These are phyloP conservation scores for Penicillium sumatraense DNA, from an alignment of 2,329 filamentous ascomycete genomes.

Conservation along the genomic window DNA sequence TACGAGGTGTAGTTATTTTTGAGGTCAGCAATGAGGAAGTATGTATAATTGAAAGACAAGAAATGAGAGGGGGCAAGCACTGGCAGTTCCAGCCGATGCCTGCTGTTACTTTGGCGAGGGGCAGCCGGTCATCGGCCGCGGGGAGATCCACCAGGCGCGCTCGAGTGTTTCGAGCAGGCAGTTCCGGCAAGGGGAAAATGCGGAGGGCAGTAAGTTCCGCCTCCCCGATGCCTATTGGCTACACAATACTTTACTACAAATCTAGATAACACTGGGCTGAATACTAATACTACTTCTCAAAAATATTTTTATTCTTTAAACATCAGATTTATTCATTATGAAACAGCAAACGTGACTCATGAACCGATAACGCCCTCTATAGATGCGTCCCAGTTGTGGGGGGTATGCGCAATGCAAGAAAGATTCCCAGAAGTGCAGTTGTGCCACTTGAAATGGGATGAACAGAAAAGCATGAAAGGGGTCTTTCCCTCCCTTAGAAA, in stretches of 20 bases:
- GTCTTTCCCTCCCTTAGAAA: slow-evolving; percentile 3
- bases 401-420: slow-evolving; percentile 25
- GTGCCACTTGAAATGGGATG: slow-evolving; percentile 1
- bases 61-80: neutral
- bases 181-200: neutral
- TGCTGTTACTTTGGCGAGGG: neutral
- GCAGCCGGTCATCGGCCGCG: too few relatives aligned
- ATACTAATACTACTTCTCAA: neutral
- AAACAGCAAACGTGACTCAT: slow-evolving; percentile 14
- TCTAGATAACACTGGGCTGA: too few relatives aligned
- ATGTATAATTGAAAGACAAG: neutral
- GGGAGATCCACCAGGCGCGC: neutral
- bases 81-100: neutral
- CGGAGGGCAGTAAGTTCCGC: slow-evolving; percentile 1
- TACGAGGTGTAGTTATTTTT: neutral
- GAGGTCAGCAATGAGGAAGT: too few relatives aligned
- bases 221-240: neutral
- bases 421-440: slow-evolving; percentile 1
- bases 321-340: slow-evolving; percentile 26
- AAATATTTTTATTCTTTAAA: neutral
- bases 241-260: neutral
- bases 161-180: neutral
- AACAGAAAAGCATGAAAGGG: slow-evolving; percentile 5
- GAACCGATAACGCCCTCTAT: slow-evolving; percentile 31
- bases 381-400: slow-evolving; percentile 28